A percentile compares a stretch with the other conserved stretches of the same genome.
These are phyloP conservation scores for Brassica rapa DNA, from an alignment of 345 rosid species.

Conservation along the genomic window DNA sequence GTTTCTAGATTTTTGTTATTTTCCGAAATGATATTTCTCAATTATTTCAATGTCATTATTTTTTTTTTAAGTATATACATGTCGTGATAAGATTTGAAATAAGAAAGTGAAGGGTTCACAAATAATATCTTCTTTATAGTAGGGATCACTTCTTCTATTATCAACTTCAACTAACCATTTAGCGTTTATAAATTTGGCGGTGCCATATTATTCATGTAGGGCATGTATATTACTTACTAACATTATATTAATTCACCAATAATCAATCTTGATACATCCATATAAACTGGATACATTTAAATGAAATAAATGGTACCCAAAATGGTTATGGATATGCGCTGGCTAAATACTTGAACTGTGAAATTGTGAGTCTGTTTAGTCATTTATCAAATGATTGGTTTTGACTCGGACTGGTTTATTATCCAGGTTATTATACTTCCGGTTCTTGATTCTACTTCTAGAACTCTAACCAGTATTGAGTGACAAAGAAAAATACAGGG, in stretches of 20 bases:
- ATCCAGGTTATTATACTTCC: not conserved
- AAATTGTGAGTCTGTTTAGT: not conserved
- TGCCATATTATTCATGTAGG: slow-evolving; percentile 5
- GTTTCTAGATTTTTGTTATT: slow-evolving; percentile 29
- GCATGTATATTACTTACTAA: not conserved
- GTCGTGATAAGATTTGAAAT: slow-evolving; percentile 29
- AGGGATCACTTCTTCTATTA: slow-evolving; percentile 27
- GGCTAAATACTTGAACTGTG: not conserved
- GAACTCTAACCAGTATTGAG: not conserved
- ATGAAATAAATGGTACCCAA: not conserved
- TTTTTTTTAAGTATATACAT: slow-evolving; percentile 14
- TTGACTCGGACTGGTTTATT: not conserved
- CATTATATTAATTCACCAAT: not conserved
- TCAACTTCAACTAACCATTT: slow-evolving; percentile 5
- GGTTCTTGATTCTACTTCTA: not conserved
- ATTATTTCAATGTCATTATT: slow-evolving; percentile 35
- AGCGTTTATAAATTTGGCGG: not conserved
- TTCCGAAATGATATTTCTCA: slow-evolving; percentile 32
- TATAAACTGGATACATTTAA: not conserved
- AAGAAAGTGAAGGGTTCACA: slow-evolving; percentile 22
- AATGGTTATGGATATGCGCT: not conserved
- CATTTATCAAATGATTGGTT: not conserved
- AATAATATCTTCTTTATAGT: slow-evolving; percentile 26
- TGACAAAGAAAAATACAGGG: not conserved
- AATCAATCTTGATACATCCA: not conserved